Conservation (phyloP, 495 filamentous ascomycete genomes). For the Massariosphaeria phaeospora region DNA sequence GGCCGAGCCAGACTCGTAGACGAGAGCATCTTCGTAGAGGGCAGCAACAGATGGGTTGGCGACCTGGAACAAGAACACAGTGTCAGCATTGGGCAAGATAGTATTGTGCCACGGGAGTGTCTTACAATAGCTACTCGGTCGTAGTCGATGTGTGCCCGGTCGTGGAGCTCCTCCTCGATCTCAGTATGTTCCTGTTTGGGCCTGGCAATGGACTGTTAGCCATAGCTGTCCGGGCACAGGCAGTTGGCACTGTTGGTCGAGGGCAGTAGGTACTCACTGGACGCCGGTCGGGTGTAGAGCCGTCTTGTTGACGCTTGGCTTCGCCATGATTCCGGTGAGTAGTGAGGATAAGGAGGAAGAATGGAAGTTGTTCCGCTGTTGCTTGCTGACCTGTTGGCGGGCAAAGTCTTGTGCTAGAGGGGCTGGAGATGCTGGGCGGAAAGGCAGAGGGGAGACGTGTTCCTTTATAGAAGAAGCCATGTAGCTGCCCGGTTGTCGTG, state of each 20-base stretch:
- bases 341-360: constrained; percentile 53
- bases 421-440: constrained; percentile 47
- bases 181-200: constrained; percentile 86
- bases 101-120: not conserved
- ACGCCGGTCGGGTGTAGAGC: constrained; percentile 87
- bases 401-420: constrained; percentile 55
- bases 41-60: constrained; percentile 87
- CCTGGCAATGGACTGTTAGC: constrained; percentile 44
- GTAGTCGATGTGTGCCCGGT: constrained; percentile 99
- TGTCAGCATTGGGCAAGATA: constrained; percentile 1
- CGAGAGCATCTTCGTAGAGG: constrained; percentile 97
- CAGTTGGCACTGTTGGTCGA: constrained; percentile 15
- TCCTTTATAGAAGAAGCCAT: constrained; percentile 36
- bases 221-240: not conserved
- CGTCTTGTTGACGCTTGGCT: constrained; percentile 81
- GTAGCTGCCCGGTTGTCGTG: too few species aligned
- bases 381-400: constrained; percentile 56
- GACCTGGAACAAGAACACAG: constrained; percentile 52
- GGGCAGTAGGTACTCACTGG: constrained; percentile 54
- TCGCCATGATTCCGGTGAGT: constrained; percentile 60
- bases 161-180: constrained; percentile 94
- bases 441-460: too few species aligned
- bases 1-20: constrained; percentile 96
- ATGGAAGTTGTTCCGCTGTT: constrained; percentile 60
- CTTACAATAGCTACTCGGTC: constrained; percentile 94